A percentile compares a stretch with the other conserved stretches of the same genome.
Conservation (phyloP, 2,329 filamentous ascomycete genomes). For the Colletotrichum sp. region DNA sequence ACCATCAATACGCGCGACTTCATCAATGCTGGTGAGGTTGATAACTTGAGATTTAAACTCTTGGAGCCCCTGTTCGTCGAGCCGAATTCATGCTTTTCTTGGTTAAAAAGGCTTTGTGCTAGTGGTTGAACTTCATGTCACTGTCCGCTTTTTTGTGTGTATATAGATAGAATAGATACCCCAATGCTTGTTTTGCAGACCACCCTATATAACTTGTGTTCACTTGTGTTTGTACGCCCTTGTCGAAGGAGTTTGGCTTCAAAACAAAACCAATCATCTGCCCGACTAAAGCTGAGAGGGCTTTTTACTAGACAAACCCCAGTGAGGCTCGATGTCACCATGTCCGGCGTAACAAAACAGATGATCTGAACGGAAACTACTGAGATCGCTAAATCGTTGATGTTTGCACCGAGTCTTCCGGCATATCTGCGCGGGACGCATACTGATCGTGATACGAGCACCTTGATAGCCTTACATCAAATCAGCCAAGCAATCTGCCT, state of each 20-base stretch:
- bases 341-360: accelerated
- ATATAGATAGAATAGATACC: not conserved
- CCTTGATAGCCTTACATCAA: not conserved
- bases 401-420: not conserved
- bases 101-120: not conserved
- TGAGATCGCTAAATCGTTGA: not conserved
- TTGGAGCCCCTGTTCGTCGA: not conserved
- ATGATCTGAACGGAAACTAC: not conserved
- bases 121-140: not conserved
- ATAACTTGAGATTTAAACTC: not conserved
- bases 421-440: not conserved
- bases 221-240: accelerated
- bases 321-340: not conserved
- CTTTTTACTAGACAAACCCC: not conserved
- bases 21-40: not conserved
- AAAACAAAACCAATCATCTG: not conserved
- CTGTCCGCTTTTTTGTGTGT: not conserved
- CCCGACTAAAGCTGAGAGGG: not conserved
- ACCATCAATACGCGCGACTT: constrained; percentile 8
- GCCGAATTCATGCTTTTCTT: not conserved
- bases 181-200: not conserved
- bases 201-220: not conserved
- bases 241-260: not conserved
- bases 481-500: not conserved
- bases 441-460: not conserved